Conservation (phyloP, 2,329 filamentous ascomycete species). For the Trichoderma sp. region DNA sequence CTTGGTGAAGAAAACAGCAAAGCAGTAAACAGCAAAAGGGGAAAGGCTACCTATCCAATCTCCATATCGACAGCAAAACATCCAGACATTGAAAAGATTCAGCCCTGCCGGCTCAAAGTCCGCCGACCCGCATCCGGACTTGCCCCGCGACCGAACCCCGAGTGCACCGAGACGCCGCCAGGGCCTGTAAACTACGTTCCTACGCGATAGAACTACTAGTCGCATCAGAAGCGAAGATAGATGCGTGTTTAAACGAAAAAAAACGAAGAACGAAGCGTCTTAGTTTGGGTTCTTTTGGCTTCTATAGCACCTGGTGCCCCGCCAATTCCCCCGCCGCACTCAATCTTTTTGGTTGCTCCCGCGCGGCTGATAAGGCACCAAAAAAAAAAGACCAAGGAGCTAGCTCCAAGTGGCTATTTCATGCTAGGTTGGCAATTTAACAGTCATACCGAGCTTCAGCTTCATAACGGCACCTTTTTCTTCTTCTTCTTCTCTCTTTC, state of each 20-base stretch:
- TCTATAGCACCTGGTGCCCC: background rate
- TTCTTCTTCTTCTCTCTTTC: background rate
- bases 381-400: background rate
- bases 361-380: conserved; percentile 14
- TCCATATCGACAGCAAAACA: background rate
- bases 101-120: conserved; percentile 11
- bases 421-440: background rate
- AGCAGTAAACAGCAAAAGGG: background rate
- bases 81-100: background rate
- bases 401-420: background rate
- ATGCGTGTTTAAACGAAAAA: background rate
- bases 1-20: background rate
- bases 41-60: background rate
- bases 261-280: background rate
- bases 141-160: conserved; percentile 14
- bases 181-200: background rate
- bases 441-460: background rate
- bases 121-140: background rate
- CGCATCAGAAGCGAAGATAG: background rate
- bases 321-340: background rate
- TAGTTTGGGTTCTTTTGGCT: conserved; percentile 7
- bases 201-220: background rate
- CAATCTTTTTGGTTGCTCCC: background rate
- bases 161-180: background rate
- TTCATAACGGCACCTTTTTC: background rate